Percentiles rank a stretch among this genome's conserved stretches.
Conservation (phyloP, 2,329 filamentous ascomycete species). For the Sclerotinia glacialis region DNA sequence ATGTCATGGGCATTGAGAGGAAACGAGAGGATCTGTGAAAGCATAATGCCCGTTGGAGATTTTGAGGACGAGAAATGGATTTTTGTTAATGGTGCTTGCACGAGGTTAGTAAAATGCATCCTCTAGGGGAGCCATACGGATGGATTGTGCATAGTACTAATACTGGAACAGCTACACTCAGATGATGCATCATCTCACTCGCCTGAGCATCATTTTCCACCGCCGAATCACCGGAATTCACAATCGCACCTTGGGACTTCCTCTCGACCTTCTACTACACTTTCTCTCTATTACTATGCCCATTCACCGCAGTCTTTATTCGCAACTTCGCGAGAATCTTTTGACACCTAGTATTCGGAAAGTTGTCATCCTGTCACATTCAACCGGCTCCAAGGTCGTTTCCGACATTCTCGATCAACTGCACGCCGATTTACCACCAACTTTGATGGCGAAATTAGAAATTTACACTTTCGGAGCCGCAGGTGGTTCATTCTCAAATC, state of each 20-base stretch:
- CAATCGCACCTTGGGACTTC: slow-evolving; percentile 65
- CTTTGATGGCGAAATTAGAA: slow-evolving; percentile 63
- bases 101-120: slow-evolving; percentile 22
- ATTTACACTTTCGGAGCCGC: slow-evolving; percentile 74
- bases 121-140: too few relatives aligned
- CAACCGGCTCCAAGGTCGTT: slow-evolving; percentile 72
- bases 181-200: slow-evolving; percentile 66
- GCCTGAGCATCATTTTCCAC: slow-evolving; percentile 66
- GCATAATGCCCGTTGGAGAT: slow-evolving; percentile 13
- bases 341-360: slow-evolving; percentile 61
- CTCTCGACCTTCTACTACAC: slow-evolving; percentile 73
- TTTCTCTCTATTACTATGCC: slow-evolving; percentile 69
- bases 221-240: slow-evolving; percentile 71
- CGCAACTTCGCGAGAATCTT: slow-evolving; percentile 58
- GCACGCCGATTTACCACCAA: slow-evolving; percentile 63
- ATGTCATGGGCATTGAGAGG: slow-evolving; percentile 25
- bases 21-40: slow-evolving; percentile 8
- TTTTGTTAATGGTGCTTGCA: slow-evolving; percentile 26
- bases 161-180: slow-evolving; percentile 51
- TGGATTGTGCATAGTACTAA: not conserved
- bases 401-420: slow-evolving; percentile 71
- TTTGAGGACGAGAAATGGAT: slow-evolving; percentile 26
- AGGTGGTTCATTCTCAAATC: slow-evolving; percentile 77
- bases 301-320: slow-evolving; percentile 59
- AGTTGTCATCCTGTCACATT: slow-evolving; percentile 70